These are phyloP conservation scores for Gypsophila paniculata DNA, from an alignment of 179 eudicot genomes.

Conservation along the genomic window DNA sequence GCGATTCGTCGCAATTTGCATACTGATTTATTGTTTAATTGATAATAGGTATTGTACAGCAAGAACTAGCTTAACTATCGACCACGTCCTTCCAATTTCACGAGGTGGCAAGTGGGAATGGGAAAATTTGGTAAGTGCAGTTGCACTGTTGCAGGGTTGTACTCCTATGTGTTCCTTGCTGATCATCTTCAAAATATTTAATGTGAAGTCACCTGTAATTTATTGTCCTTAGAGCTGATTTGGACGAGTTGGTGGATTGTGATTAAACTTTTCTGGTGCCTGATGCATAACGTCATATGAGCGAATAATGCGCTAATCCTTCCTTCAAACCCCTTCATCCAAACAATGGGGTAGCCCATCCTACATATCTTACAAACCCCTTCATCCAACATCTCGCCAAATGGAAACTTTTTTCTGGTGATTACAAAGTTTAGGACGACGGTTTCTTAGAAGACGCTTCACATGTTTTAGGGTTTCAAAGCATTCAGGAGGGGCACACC, in stretches of 20 bases:
- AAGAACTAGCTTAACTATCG: slow-evolving; percentile 61
- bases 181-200: slow-evolving; percentile 3
- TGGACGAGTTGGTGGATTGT: background rate
- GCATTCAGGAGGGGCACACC: no score
- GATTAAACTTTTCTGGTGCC: background rate
- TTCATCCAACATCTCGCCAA: no score
- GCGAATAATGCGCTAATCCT: background rate
- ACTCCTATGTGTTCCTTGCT: background rate
- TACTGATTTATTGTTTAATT: slow-evolving; percentile 6
- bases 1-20: background rate
- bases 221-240: background rate
- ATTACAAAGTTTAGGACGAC: no score
- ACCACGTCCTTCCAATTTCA: slow-evolving; percentile 76
- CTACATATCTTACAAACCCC: no score
- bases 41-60: slow-evolving; percentile 67
- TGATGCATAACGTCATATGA: background rate
- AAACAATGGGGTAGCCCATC: no score
- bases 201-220: background rate
- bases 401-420: no score
- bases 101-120: slow-evolving; percentile 92
- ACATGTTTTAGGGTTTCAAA: background rate
- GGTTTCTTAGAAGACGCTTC: background rate
- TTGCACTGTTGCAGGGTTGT: slow-evolving; percentile 14
- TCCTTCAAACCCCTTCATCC: no score
- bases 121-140: slow-evolving; percentile 84